phyloP scores from a whole-genome alignment of 352 stramenopile species.

The Phytophthora syringae region DNA sequence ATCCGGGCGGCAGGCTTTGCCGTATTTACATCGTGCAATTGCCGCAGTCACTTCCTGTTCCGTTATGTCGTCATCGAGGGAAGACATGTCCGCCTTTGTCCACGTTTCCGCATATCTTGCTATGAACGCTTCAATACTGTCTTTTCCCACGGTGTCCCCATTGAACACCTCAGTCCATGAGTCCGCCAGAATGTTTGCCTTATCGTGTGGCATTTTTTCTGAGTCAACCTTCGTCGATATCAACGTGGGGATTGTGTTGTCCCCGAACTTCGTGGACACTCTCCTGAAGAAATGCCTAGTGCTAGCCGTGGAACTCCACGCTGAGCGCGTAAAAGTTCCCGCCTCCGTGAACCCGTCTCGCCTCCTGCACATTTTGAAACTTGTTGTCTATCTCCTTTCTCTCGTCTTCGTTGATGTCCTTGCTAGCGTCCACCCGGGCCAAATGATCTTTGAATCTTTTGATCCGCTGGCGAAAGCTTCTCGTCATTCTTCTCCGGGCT shows the following conservation, averaged over 20 bases:
- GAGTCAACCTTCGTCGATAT: background rate
- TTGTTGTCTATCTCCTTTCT: background rate
- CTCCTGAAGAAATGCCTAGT: constrained; percentile 5
- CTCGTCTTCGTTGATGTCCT: background rate
- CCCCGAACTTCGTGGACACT: background rate
- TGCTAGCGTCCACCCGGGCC: background rate
- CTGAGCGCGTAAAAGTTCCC: too few relatives aligned
- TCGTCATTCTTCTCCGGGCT: too few relatives aligned
- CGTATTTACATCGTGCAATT: constrained; percentile 2
- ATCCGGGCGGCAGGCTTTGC: constrained; percentile 5
- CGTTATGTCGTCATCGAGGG: background rate
- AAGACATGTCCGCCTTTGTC: background rate
- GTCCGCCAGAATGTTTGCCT: constrained; percentile 4
- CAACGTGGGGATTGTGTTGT: constrained; percentile 1
- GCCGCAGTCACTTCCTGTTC: background rate
- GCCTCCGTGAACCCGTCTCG: background rate
- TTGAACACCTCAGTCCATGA: background rate
- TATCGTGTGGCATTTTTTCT: background rate
- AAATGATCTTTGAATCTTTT: background rate
- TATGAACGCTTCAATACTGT: background rate
- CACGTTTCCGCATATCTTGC: background rate
- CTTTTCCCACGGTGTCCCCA: too few relatives aligned
- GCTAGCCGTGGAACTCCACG: background rate
- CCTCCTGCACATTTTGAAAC: background rate
- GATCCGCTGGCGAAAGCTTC: background rate